phyloP scores from a whole-genome alignment of 2,329 filamentous ascomycete species.

The Clarireedia monteithiana region DNA sequence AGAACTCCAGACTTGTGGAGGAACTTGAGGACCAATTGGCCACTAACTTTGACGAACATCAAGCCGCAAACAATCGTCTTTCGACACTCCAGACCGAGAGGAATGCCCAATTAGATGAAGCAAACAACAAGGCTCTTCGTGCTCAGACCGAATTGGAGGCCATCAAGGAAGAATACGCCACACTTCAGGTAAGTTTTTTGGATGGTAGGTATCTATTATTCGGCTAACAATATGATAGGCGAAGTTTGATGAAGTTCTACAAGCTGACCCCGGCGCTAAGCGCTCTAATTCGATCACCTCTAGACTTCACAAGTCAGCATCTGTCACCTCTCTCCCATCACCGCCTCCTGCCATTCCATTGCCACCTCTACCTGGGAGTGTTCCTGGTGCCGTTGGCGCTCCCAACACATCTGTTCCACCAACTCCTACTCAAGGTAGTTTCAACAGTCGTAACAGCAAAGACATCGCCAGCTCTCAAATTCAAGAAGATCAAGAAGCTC shows the following conservation, averaged over 20 bases:
- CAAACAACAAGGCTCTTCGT: constrained; percentile 53
- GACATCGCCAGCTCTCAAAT: constrained; percentile 70
- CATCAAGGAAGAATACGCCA: constrained; percentile 60
- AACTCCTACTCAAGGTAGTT: constrained; percentile 42
- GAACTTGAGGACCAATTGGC: constrained; percentile 96
- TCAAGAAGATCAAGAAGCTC: constrained; percentile 89
- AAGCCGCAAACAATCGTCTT: constrained; percentile 74
- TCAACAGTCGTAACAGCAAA: constrained; percentile 62
- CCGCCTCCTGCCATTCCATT: constrained; percentile 94
- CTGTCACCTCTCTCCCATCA: constrained; percentile 77
- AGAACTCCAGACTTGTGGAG: constrained; percentile 85
- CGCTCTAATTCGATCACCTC: constrained; percentile 45
- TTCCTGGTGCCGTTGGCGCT: constrained; percentile 37
- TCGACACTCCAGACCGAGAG: constrained; percentile 74
- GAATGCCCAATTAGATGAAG: constrained; percentile 69
- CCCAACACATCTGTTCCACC: constrained; percentile 36
- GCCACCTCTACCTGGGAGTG: constrained; percentile 69
- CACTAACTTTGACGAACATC: constrained; percentile 89
- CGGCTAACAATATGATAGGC: constrained; percentile 35
- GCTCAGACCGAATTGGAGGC: constrained; percentile 63
- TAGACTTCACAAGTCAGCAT: constrained; percentile 69
- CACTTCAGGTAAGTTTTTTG: constrained; percentile 49
- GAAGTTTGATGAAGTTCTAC: constrained; percentile 48
- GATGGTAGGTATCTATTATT: not conserved
- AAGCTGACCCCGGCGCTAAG: constrained; percentile 33